Percentiles rank a stretch among this genome's conserved stretches.
phyloP scores from a whole-genome alignment of 78 protist genomes.

The Dictyostelium firmibasis region DNA sequence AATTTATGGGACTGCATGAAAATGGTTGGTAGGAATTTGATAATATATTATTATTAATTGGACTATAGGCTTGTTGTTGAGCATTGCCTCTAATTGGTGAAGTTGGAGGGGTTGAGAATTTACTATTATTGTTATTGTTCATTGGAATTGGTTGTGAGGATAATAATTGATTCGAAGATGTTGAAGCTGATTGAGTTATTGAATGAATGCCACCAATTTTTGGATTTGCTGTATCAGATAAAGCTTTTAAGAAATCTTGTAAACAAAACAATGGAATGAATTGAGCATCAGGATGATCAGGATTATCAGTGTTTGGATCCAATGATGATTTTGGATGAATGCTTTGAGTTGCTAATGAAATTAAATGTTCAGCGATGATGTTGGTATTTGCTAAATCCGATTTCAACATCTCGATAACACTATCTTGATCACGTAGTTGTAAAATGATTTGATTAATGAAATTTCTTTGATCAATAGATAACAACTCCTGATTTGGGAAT shows the following conservation, averaged over 20 bases:
- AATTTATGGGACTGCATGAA: not conserved
- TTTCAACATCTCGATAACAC: not conserved
- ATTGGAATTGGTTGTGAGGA: not conserved
- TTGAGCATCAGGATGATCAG: not conserved
- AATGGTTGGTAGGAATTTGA: not conserved
- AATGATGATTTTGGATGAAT: constrained; percentile 15
- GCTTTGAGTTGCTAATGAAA: constrained; percentile 24
- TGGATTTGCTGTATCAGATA: not conserved
- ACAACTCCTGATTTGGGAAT: not conserved
- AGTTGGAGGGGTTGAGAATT: not conserved
- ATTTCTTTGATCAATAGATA: constrained; percentile 3
- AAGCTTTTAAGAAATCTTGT: constrained; percentile 5
- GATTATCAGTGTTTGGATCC: not conserved
- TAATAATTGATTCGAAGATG: not conserved
- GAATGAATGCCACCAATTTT: not conserved
- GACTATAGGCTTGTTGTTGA: not conserved
- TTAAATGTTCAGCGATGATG: constrained; percentile 8
- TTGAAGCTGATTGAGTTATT: not conserved
- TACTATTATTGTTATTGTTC: not conserved
- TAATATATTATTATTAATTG: not conserved
- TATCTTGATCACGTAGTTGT: constrained; percentile 24
- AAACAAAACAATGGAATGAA: not conserved
- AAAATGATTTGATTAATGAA: constrained; percentile 57
- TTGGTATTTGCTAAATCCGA: not conserved
- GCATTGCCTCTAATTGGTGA: not conserved